Percentiles rank a stretch among this genome's conserved stretches.
phyloP scores from a whole-genome alignment of 2,329 filamentous ascomycete genomes.

The Bisporella sp. region DNA sequence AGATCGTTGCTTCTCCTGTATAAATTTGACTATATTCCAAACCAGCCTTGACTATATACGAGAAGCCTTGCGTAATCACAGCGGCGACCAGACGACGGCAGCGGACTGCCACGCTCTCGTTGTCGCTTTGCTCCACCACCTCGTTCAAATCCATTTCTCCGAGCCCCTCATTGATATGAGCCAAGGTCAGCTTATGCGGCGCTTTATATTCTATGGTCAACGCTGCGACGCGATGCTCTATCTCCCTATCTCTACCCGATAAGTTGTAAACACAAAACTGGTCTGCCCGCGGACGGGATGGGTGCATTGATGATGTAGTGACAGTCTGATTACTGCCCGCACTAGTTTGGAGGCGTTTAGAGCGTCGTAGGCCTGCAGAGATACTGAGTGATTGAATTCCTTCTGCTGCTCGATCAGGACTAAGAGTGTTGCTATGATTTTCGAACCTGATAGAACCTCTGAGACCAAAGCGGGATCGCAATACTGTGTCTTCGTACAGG shows the following conservation, averaged over 20 bases:
- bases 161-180: background rate
- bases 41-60: slow-evolving; percentile 1
- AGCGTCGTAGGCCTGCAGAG: too few relatives aligned
- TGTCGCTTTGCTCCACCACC: background rate
- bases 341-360: too few relatives aligned
- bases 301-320: too few relatives aligned
- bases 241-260: background rate
- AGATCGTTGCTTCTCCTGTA: slow-evolving; percentile 1
- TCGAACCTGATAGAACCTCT: too few relatives aligned
- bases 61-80: background rate
- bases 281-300: too few relatives aligned
- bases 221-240: background rate
- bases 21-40: slow-evolving; percentile 1
- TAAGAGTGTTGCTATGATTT: too few relatives aligned
- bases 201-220: slow-evolving; percentile 3
- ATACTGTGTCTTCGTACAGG: too few relatives aligned
- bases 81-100: background rate
- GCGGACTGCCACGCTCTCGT: background rate
- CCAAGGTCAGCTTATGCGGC: background rate
- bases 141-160: background rate
- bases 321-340: too few relatives aligned
- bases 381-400: too few relatives aligned
- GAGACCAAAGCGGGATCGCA: too few relatives aligned
- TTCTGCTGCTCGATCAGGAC: too few relatives aligned
- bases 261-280: too few relatives aligned